Conservation (phyloP, 495 filamentous ascomycete species). For the Aspergillus leporis region DNA sequence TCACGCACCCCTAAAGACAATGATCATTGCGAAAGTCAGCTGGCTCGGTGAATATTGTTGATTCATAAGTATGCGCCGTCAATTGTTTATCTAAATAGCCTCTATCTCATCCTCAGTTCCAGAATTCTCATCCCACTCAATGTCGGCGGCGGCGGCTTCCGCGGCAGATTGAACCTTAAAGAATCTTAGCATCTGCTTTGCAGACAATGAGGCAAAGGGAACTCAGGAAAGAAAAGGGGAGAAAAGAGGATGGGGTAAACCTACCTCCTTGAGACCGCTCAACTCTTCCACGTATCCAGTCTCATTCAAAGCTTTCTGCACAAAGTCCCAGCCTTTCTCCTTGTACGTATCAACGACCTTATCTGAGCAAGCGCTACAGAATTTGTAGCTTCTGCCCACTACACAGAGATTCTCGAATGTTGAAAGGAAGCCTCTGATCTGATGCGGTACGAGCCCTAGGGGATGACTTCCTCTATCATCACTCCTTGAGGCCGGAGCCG, state of each 20-base stretch:
- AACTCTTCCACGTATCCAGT: conserved; percentile 86
- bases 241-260: conserved; percentile 4
- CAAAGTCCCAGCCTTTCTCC: conserved; percentile 80
- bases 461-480: conserved; percentile 70
- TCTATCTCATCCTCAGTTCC: conserved; percentile 41
- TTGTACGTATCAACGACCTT: conserved; percentile 72
- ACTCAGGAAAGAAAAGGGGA: background rate
- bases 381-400: conserved; percentile 79
- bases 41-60: background rate
- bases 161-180: conserved; percentile 69
- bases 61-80: background rate
- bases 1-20: background rate
- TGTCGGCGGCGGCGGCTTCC: conserved; percentile 61
- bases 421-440: conserved; percentile 88
- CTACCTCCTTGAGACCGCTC: conserved; percentile 85
- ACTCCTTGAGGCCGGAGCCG: conserved; percentile 55
- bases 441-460: conserved; percentile 86
- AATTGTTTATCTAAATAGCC: conserved; percentile 21
- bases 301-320: conserved; percentile 81
- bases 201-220: background rate
- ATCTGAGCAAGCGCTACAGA: conserved; percentile 88
- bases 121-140: conserved; percentile 62
- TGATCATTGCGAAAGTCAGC: background rate
- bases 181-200: conserved; percentile 24
- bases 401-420: conserved; percentile 83